Percentiles rank a stretch among this genome's conserved stretches.
These are phyloP conservation scores for Saccharomyces mikatae DNA, from an alignment of 805 yeast species.

Conservation along the genomic window DNA sequence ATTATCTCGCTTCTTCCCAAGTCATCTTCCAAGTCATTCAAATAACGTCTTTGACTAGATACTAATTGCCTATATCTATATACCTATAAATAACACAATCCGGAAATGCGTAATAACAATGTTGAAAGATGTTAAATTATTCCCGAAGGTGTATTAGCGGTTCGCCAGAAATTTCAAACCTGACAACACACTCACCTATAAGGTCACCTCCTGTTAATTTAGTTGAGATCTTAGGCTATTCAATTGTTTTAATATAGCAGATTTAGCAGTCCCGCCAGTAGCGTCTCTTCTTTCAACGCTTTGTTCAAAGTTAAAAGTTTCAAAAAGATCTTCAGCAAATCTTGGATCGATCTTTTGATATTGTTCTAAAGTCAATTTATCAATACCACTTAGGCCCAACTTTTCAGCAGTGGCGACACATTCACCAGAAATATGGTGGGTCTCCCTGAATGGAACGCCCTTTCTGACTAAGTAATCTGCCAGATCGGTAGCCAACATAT, in stretches of 20 bases:
- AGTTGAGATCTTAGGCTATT: conserved; percentile 27
- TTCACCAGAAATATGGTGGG: conserved; percentile 97
- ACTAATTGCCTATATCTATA: not conserved
- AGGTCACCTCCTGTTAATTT: not conserved
- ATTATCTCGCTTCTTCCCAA: not conserved
- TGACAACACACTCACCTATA: not conserved
- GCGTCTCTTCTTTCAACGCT: conserved; percentile 96
- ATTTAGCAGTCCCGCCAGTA: conserved; percentile 92
- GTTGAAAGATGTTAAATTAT: not conserved
- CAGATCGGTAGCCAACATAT: conserved; percentile 96
- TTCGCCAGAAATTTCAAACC: not conserved
- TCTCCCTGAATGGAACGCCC: conserved; percentile 98
- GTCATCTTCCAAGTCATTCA: not conserved
- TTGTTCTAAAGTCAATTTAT: conserved; percentile 68
- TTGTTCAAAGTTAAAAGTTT: conserved; percentile 83
- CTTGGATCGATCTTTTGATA: conserved; percentile 72
- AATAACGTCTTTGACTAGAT: not conserved
- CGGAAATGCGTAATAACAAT: not conserved
- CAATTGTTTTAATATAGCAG: conserved; percentile 78
- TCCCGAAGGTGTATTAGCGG: not conserved
- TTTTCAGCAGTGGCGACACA: conserved; percentile 91
- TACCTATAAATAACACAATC: not conserved
- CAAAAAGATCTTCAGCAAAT: conserved; percentile 71
- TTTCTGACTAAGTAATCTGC: conserved; percentile 96
- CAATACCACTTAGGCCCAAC: conserved; percentile 70